Evolutionary conservation across 2,329 filamentous ascomycete genomes (phyloP).

Genomic region (Aspergillus luchuensis): DNA sequence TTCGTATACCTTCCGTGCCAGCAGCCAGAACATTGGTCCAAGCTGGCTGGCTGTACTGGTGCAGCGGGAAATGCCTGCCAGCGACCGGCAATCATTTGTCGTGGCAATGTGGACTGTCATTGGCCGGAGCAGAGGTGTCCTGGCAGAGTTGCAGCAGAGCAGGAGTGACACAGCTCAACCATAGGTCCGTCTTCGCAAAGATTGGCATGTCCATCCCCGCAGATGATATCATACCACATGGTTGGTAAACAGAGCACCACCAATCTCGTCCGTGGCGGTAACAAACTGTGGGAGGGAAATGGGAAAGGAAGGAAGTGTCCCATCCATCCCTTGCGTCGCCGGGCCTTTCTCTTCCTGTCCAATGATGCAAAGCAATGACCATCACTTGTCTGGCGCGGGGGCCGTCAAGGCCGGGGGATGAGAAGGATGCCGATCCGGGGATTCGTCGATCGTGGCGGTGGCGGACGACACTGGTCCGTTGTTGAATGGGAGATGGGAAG

Average conservation of each 20-base stretch:
- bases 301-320: no score
- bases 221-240: constrained; percentile 21
- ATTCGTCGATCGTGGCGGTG: not conserved
- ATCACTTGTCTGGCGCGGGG: constrained; percentile 1
- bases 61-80: no score
- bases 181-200: not conserved
- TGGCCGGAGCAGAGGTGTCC: not conserved
- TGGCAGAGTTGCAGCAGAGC: not conserved
- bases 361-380: not conserved
- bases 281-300: no score
- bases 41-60: no score
- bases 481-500: not conserved
- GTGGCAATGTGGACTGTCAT: not conserved
- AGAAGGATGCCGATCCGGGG: not conserved
- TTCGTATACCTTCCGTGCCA: no score
- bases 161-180: not conserved
- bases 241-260: constrained; percentile 2
- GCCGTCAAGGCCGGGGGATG: not conserved
- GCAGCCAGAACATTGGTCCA: no score
- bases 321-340: constrained; percentile 10
- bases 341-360: not conserved
- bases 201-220: not conserved
- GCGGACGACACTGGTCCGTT: constrained; percentile 21
- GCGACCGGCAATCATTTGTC: not conserved
- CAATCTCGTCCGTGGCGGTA: no score